Base-by-base conservation (phyloP, 176 grass and related monocot genomes). In the Canna indica region DNA sequence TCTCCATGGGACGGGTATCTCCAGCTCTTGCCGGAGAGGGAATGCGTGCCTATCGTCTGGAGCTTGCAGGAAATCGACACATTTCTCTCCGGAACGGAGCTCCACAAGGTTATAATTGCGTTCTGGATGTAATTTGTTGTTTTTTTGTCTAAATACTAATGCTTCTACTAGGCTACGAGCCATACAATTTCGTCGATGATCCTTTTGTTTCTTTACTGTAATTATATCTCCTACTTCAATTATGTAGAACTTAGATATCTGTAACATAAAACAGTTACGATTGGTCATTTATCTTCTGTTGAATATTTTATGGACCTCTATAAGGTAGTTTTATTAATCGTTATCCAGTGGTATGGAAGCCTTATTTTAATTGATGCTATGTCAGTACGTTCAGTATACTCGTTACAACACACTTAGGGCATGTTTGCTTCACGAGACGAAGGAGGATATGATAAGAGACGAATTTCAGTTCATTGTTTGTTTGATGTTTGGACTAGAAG, bases 41-140 rank as follows among this genome's bases (percentile, higher is more conserved):
- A 97, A 76, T 82, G 81, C 28, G 84, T 97, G 64, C 89, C 89
- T 59, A 78, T 97, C 29, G 89, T 97, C 15, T 97, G 93, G 93
- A 81, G 74, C 13, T 76, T 68, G 29, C 64, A 77, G 28, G 86
- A 97, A 81, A 79, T 84, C 5, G 77, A 78, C 52, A 68, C 60
- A 29, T 84, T 92, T 58, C 87, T 97, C 8, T 72, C 64, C 9
- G 89, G 94, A 67, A 97, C 94, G 22, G 94, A 97, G 73, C 94
- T 97, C 25, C 81, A 90, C 56, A 85, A 82, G 94, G 86, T 97
- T 67, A 79, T 39, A 34, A 36, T 35, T 69, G 73, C 32, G n/a
- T 67, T 50, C 29, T 13, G 9, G 1, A 44, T 64, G 15, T 26
- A 36, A 15, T 39, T 25, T 63, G 10, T 56, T 1, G 22, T 47